Conservation (phyloP, 176 grass and related monocot genomes). For the Elymus sibiricus region DNA sequence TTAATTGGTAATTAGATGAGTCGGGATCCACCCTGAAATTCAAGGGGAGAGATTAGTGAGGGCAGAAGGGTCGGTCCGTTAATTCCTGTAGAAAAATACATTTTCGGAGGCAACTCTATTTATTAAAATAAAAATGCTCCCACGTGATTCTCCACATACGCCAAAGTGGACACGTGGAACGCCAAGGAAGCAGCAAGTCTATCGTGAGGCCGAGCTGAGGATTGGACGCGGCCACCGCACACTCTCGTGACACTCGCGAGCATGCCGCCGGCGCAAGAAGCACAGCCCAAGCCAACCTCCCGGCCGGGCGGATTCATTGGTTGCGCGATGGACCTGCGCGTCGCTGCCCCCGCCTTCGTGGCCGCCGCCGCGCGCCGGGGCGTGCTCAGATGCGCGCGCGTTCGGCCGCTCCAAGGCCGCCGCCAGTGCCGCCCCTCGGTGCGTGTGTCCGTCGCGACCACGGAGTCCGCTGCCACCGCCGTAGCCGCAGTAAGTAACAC, state of each 20-base stretch:
- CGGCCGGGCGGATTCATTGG: neutral
- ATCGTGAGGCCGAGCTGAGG: neutral
- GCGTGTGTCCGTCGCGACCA: conserved; percentile 53
- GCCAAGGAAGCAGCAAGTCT: neutral
- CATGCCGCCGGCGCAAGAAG: neutral
- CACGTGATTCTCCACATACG: neutral
- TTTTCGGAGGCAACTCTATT: no score
- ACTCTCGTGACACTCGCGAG: neutral
- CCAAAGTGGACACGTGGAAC: neutral
- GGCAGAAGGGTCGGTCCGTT: no score
- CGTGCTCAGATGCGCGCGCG: neutral
- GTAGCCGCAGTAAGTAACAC: conserved; percentile 31
- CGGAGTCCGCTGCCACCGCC: conserved; percentile 33
- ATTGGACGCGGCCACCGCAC: conserved; percentile 7
- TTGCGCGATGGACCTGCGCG: conserved; percentile 32
- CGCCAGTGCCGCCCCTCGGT: conserved; percentile 17
- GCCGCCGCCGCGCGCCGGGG: conserved; percentile 10
- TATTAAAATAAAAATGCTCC: no score
- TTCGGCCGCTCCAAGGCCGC: neutral
- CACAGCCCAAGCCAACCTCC: neutral
- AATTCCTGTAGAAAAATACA: no score
- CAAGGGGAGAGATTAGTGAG: no score
- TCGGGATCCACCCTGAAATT: no score
- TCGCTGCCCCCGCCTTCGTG: conserved; percentile 30
- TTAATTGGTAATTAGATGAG: no score